Conservation (phyloP, 257 asterid genomes). For the Paulownia fortunei region DNA sequence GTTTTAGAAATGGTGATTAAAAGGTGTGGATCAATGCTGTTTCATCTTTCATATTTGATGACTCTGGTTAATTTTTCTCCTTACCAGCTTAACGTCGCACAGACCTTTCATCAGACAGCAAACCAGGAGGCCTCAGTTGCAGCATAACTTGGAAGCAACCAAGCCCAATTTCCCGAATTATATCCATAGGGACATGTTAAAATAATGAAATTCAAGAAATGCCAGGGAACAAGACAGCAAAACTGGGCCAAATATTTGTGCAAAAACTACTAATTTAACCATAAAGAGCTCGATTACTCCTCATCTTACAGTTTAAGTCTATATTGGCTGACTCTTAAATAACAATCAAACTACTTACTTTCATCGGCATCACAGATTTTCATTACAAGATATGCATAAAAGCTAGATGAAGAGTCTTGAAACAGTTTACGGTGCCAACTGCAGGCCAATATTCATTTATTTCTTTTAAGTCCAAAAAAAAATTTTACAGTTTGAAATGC, state of each 20-base stretch:
- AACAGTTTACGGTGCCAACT: not conserved
- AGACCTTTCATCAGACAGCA: too few relatives aligned
- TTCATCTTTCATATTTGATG: too few relatives aligned
- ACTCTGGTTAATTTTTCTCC: too few relatives aligned
- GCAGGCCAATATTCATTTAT: not conserved
- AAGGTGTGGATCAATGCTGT: not conserved
- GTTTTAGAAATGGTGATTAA: not conserved
- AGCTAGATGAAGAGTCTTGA: not conserved
- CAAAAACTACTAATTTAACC: too few relatives aligned
- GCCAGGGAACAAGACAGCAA: not conserved
- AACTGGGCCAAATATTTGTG: too few relatives aligned
- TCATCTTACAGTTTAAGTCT: too few relatives aligned
- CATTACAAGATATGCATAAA: not conserved
- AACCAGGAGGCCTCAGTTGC: too few relatives aligned
- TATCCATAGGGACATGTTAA: too few relatives aligned
- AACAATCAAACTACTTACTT: not conserved
- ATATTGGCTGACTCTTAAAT: not conserved
- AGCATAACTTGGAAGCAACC: too few relatives aligned
- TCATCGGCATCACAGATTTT: not conserved
- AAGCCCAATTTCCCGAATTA: too few relatives aligned
- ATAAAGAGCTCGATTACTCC: not conserved
- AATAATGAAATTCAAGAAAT: not conserved
- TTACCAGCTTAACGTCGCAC: too few relatives aligned
- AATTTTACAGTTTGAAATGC: slow-evolving; percentile 27
- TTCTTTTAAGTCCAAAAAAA: too few relatives aligned